Percentiles rank a stretch among this genome's conserved stretches.
phyloP scores from a whole-genome alignment of 805 yeast genomes.

The Lipomyces yamanashiensis region DNA sequence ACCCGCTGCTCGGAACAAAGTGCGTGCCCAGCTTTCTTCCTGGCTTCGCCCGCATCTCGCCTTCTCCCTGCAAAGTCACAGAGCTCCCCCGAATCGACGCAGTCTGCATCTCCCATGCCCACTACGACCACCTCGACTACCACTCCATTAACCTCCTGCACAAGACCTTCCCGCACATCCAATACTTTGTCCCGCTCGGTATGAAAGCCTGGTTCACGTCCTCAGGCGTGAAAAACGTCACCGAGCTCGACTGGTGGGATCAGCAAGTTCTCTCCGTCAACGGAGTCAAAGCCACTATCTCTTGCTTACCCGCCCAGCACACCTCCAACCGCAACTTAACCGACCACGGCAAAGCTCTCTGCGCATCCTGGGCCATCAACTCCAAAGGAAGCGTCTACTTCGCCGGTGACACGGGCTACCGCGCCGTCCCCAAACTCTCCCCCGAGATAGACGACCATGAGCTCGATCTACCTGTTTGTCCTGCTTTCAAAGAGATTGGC shows the following conservation, averaged over 20 bases:
- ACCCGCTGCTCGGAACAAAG: slow-evolving; percentile 24
- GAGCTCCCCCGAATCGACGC: slow-evolving; percentile 71
- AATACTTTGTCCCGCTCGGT: slow-evolving; percentile 73
- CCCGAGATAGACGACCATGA: slow-evolving; percentile 26
- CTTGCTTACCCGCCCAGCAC: slow-evolving; percentile 30
- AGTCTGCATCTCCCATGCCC: slow-evolving; percentile 86
- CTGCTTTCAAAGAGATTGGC: slow-evolving; percentile 31
- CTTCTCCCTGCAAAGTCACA: slow-evolving; percentile 69
- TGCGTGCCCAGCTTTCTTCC: slow-evolving; percentile 24
- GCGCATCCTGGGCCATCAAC: slow-evolving; percentile 28
- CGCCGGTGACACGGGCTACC: slow-evolving; percentile 76
- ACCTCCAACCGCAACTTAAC: slow-evolving; percentile 14
- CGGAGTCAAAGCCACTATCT: slow-evolving; percentile 17
- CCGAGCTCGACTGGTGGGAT: slow-evolving; percentile 96
- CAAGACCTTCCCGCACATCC: slow-evolving; percentile 15
- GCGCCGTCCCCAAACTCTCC: slow-evolving; percentile 22
- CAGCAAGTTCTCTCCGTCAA: slow-evolving; percentile 39
- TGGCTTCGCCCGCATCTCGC: slow-evolving; percentile 82
- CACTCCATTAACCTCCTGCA: slow-evolving; percentile 13
- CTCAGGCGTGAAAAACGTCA: slow-evolving; percentile 61
- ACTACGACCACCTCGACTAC: slow-evolving; percentile 43
- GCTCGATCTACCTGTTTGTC: slow-evolving; percentile 27
- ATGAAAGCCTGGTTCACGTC: slow-evolving; percentile 61
- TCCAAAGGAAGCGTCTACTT: slow-evolving; percentile 16
- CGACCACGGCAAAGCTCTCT: slow-evolving; percentile 27